These are phyloP conservation scores for Paramecium sonneborni DNA, from an alignment of 73 alveolate species.

Conservation along the genomic window DNA sequence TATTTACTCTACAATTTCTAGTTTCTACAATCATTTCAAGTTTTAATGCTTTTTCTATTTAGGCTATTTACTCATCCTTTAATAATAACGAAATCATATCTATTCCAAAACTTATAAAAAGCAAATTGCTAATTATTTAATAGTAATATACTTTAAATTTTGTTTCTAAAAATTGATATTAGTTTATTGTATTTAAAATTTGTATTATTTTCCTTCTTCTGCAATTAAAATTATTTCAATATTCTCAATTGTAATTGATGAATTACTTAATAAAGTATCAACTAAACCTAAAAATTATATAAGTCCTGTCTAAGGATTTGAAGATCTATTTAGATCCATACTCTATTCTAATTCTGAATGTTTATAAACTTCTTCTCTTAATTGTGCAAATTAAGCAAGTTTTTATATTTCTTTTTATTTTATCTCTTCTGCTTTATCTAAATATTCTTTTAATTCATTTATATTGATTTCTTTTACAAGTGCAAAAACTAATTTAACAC, in stretches of 20 bases:
- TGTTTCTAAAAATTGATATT: neutral
- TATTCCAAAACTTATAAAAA: conserved; percentile 8
- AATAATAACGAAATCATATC: neutral
- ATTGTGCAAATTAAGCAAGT: neutral
- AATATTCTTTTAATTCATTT: neutral
- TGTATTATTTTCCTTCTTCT: neutral
- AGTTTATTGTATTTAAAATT: neutral
- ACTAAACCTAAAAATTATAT: neutral
- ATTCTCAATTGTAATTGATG: neutral
- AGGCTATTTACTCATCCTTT: neutral
- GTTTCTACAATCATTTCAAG: neutral
- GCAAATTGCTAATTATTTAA: neutral
- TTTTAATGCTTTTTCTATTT: neutral
- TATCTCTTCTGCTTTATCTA: neutral
- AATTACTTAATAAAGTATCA: conserved; percentile 30
- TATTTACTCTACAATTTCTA: neutral
- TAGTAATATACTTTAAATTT: neutral
- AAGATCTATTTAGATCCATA: neutral
- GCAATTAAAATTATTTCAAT: neutral
- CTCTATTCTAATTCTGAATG: conserved; percentile 5
- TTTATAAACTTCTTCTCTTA: conserved; percentile 20
- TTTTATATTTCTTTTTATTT: neutral
- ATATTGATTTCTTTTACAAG: neutral
- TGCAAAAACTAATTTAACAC: neutral
- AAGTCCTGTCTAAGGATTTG: neutral